Percentiles rank a stretch among this genome's conserved stretches.
Conservation (phyloP, 2,329 filamentous ascomycete species). For the Aspergillus fischeri region DNA sequence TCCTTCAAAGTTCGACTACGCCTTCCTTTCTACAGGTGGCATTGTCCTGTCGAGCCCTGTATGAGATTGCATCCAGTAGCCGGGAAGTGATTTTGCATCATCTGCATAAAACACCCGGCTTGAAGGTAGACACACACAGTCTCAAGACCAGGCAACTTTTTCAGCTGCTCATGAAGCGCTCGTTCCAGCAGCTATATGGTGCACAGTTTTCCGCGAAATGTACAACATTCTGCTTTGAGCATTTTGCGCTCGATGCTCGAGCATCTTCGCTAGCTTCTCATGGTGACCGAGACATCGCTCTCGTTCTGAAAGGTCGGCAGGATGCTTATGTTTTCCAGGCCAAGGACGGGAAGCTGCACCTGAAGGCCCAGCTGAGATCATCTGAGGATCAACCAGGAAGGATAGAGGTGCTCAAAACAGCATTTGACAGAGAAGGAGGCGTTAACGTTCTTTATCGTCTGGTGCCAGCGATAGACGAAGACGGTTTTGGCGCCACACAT, state of each 20-base stretch:
- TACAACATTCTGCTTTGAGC: constrained; percentile 24
- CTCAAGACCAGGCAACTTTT: constrained; percentile 27
- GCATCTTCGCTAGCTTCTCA: constrained; percentile 30
- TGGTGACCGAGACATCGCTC: constrained; percentile 17
- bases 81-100: constrained; percentile 36
- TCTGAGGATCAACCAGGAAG: constrained; percentile 23
- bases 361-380: constrained; percentile 15
- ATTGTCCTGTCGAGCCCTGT: constrained; percentile 33
- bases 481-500: constrained; percentile 18
- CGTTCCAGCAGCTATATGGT: constrained; percentile 32
- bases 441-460: constrained; percentile 34
- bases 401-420: constrained; percentile 31
- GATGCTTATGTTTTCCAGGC: constrained; percentile 26
- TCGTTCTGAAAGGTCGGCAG: constrained; percentile 28
- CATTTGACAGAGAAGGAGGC: constrained; percentile 17
- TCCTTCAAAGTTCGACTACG: constrained; percentile 32
- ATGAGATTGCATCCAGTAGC: constrained; percentile 30
- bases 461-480: constrained; percentile 19
- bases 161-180: constrained; percentile 25
- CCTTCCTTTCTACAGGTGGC: constrained; percentile 37
- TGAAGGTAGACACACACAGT: constrained; percentile 15
- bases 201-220: constrained; percentile 31
- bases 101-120: constrained; percentile 32
- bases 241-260: constrained; percentile 25
- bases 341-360: constrained; percentile 13